Evolutionary conservation across 208 protist species (phyloP).

Genomic region (Leishmania aethiopica): DNA sequence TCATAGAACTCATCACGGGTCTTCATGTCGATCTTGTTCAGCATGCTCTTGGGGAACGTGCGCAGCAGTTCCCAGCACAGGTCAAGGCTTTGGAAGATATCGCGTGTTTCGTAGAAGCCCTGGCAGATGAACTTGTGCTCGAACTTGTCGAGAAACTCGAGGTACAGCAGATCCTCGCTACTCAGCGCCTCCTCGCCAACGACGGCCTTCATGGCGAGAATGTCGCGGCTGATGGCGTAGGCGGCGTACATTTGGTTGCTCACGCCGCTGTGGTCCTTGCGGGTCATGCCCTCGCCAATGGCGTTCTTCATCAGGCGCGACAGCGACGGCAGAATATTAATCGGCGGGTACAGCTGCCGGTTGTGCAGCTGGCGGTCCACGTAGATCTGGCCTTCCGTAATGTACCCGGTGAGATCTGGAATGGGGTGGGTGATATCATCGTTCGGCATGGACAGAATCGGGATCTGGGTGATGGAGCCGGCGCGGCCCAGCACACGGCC

Average conservation of each 20-base stretch:
- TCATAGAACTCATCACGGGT: slow-evolving; percentile 95
- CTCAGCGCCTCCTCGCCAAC: slow-evolving; percentile 99
- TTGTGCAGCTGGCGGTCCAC: slow-evolving; percentile 99
- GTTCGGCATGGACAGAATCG: slow-evolving; percentile 99
- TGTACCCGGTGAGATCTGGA: slow-evolving; percentile 99
- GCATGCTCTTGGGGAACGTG: slow-evolving; percentile 98
- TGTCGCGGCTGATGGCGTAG: slow-evolving; percentile 99
- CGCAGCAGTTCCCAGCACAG: slow-evolving; percentile 98
- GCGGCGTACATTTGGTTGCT: slow-evolving; percentile 99
- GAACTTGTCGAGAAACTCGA: slow-evolving; percentile 99
- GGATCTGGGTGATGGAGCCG: slow-evolving; percentile 99
- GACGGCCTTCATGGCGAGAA: slow-evolving; percentile 99
- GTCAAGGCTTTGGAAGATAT: slow-evolving; percentile 99
- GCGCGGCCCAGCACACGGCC: slow-evolving; percentile 98
- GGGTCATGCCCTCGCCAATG: slow-evolving; percentile 99
- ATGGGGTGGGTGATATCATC: slow-evolving; percentile 99
- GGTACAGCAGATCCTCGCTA: slow-evolving; percentile 98
- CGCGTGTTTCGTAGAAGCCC: slow-evolving; percentile 96
- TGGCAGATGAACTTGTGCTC: slow-evolving; percentile 99
- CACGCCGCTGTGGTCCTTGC: slow-evolving; percentile 98
- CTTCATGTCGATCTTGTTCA: slow-evolving; percentile 98
- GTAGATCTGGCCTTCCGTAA: slow-evolving; percentile 99
- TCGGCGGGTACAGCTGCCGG: slow-evolving; percentile 99
- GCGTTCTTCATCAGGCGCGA: slow-evolving; percentile 99
- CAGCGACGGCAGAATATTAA: slow-evolving; percentile 99